Evolutionary conservation across 192 early-diverging fungal species (phyloP), one percentile per base, ranked within the genome.

Genomic region (Backusella macrospora): DNA sequence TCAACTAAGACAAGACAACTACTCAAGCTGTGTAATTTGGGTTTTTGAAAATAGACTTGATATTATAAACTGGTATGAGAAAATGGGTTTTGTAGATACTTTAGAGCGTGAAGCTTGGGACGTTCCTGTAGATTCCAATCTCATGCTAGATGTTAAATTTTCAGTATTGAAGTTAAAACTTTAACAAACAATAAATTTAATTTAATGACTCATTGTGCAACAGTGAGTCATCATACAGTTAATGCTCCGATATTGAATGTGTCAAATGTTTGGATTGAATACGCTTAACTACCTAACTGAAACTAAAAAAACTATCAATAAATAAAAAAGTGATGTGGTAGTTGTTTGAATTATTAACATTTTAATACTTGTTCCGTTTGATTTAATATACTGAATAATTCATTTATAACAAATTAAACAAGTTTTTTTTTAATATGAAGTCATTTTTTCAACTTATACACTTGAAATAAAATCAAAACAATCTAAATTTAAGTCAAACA

Each of bases 61-160:
- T 46, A 59, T 86, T n/a, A 67, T 86, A 15, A 52, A 21, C 3
- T 86, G 84, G 84, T 86, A 86, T 49, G 70, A 78, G 26, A 81
- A 76, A 52, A 70, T 86, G 8, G 84, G 84, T 6, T 86, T 86
- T 65, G 66, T 49, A 26, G 78, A 83, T 37, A 84, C 75, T 49
- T 80, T 80, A 29, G 81, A 83, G 63, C 73, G 68, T 23, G 68
- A 77, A 2, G 68, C 68, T 4, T 85, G 52, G 52, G 12, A 59
- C 26, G 13, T 5, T 4, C 52, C 52, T 59, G 5, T 5, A 59
- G 52, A 59, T 59, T 59, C 52, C 7, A 59, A 8, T 21, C 52
- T 59, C 26, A 59, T 59, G 10, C 18, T 59, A 12, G 52, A 59
- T 13, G 52, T 59, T 23, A 59, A 59, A 26, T 59, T 59, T 12